These are phyloP conservation scores for Candida pseudoviswanathii DNA, from an alignment of 1,139 yeast species.

Conservation along the genomic window DNA sequence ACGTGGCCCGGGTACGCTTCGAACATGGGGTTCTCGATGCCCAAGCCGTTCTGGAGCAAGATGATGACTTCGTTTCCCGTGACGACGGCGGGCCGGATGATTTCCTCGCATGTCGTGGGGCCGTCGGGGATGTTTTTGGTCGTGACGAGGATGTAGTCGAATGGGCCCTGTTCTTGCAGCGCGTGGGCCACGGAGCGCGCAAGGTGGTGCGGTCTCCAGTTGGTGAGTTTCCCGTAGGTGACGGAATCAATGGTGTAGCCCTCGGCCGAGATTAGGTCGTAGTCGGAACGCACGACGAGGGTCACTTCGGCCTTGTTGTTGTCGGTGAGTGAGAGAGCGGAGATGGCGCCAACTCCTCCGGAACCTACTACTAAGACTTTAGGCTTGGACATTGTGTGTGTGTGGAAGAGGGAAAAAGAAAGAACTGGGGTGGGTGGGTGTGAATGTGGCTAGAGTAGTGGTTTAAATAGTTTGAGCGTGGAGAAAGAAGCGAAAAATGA, in stretches of 20 bases:
- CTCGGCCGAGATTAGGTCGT: slow-evolving; percentile 46
- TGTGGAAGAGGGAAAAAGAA: not conserved
- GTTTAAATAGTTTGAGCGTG: no score
- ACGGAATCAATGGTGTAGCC: slow-evolving; percentile 66
- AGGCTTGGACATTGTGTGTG: slow-evolving; percentile 18
- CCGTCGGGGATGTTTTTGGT: slow-evolving; percentile 78
- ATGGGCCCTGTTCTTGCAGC: slow-evolving; percentile 43
- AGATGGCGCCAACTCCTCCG: slow-evolving; percentile 70
- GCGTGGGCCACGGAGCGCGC: slow-evolving; percentile 51
- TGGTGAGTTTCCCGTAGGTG: slow-evolving; percentile 56
- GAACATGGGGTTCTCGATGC: slow-evolving; percentile 64
- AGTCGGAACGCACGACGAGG: slow-evolving; percentile 66
- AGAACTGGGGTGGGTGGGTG: not conserved
- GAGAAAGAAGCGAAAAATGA: no score
- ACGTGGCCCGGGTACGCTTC: slow-evolving; percentile 58
- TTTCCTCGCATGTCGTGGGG: slow-evolving; percentile 53
- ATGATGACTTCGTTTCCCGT: slow-evolving; percentile 54
- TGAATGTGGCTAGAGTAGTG: no score
- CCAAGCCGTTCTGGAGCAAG: slow-evolving; percentile 74
- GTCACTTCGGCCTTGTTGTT: slow-evolving; percentile 55
- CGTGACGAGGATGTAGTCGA: slow-evolving; percentile 67
- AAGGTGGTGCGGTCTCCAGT: slow-evolving; percentile 57
- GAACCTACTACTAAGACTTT: slow-evolving; percentile 45
- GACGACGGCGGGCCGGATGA: slow-evolving; percentile 58
- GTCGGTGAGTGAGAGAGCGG: slow-evolving; percentile 57